These are phyloP conservation scores for Caryopteris hybrid DNA, from an alignment of 305 asterid species.

Conservation along the genomic window DNA sequence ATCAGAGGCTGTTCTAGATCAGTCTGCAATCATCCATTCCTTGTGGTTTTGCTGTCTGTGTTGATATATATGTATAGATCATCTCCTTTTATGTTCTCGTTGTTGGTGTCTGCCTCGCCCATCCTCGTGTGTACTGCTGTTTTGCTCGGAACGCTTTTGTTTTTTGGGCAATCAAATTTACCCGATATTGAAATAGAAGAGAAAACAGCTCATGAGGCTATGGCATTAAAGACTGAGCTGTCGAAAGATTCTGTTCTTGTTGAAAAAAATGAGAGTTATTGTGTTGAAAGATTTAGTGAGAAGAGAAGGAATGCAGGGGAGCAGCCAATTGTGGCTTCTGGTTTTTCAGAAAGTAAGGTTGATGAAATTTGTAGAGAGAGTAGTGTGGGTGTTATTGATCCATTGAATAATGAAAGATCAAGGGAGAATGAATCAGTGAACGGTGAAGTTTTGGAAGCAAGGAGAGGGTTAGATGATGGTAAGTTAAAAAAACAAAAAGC, in stretches of 20 bases:
- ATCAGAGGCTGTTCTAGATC: conserved; percentile 39
- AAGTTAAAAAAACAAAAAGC: conserved; percentile 10
- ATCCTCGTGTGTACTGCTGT: conserved; percentile 56
- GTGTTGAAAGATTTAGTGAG: conserved; percentile 23
- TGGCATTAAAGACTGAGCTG: conserved; percentile 9
- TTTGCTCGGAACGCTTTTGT: conserved; percentile 64
- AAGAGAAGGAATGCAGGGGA: conserved; percentile 4
- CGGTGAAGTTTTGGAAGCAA: conserved; percentile 21
- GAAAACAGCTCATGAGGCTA: conserved; percentile 14
- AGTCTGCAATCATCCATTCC: conserved; percentile 56
- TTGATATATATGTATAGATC: conserved; percentile 40
- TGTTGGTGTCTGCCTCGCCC: conserved; percentile 54
- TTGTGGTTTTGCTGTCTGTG: conserved; percentile 40
- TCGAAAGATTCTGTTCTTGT: conserved; percentile 17
- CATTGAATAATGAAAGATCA: conserved; percentile 23
- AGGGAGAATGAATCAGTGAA: conserved; percentile 21
- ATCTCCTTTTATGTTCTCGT: conserved; percentile 52
- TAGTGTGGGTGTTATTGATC: conserved; percentile 22
- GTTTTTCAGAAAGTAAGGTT: conserved; percentile 12
- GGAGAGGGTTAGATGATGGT: conserved; percentile 20
- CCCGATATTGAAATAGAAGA: conserved; percentile 39
- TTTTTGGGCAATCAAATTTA: conserved; percentile 51
- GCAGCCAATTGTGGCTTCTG: conserved; percentile 7
- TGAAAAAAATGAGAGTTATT: conserved; percentile 15
- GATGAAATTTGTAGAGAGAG: conserved; percentile 28